phyloP scores from a whole-genome alignment of 1,284 basidiomycete species.

The Tilletia caries region DNA sequence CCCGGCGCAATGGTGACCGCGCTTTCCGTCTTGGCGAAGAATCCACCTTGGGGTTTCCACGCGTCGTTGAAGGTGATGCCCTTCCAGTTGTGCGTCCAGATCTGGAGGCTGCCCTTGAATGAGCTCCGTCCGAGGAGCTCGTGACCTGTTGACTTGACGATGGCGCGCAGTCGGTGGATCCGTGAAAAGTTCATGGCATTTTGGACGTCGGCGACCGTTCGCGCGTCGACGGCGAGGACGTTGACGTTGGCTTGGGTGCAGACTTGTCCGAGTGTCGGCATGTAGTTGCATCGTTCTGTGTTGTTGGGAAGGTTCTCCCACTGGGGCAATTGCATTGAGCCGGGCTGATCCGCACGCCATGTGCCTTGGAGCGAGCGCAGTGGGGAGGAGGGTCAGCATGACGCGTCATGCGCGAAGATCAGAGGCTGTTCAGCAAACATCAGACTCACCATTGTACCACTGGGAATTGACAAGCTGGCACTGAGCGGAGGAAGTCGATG shows the following conservation, averaged over 20 bases:
- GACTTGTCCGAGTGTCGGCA: neutral
- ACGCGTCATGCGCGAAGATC: too few relatives aligned
- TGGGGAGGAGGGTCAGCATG: too few relatives aligned
- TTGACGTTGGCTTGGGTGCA: slow-evolving; percentile 9
- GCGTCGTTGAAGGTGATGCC: slow-evolving; percentile 4
- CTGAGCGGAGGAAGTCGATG: neutral
- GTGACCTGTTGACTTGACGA: slow-evolving; percentile 7
- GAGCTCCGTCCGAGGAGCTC: slow-evolving; percentile 1
- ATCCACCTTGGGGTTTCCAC: neutral
- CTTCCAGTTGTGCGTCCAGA: slow-evolving; percentile 13
- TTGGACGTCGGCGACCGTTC: neutral
- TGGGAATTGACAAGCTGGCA: neutral
- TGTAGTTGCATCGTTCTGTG: neutral
- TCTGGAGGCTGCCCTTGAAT: slow-evolving; percentile 5
- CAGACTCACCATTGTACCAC: neutral
- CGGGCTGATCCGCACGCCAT: slow-evolving; percentile 10
- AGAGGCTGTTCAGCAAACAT: neutral
- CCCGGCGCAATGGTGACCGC: slow-evolving; percentile 3
- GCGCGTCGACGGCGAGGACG: slow-evolving; percentile 12
- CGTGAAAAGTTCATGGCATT: neutral
- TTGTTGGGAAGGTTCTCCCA: slow-evolving; percentile 9
- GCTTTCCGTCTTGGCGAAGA: neutral
- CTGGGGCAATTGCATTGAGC: slow-evolving; percentile 11
- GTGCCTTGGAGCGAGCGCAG: neutral
- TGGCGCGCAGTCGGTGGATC: neutral